Evolutionary conservation across 2,329 filamentous ascomycete genomes (phyloP).

Genomic region (Monilinia polystroma): DNA sequence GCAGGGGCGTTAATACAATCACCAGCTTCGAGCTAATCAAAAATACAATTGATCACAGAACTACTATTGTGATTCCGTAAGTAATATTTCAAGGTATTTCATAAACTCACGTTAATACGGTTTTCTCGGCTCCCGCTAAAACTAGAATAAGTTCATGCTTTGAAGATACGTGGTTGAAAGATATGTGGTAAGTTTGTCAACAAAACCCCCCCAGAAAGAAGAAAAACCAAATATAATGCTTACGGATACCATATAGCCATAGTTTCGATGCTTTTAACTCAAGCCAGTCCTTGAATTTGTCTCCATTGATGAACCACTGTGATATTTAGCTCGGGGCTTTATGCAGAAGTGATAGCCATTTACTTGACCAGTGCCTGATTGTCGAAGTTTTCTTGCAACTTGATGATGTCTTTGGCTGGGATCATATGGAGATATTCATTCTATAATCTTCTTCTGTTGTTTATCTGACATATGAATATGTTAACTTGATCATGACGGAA

Average conservation of each 20-base stretch:
- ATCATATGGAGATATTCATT: neutral
- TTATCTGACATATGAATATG: neutral
- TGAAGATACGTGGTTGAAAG: too few species aligned
- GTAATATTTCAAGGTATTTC: too few species aligned
- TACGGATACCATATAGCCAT: conserved; percentile 3
- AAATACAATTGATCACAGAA: neutral
- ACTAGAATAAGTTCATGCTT: neutral
- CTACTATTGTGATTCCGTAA: neutral
- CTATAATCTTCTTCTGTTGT: neutral
- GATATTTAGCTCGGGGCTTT: neutral
- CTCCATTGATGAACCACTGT: neutral
- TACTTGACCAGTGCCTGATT: neutral
- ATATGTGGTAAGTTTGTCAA: neutral
- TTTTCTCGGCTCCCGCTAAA: neutral
- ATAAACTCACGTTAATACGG: neutral
- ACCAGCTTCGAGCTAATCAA: neutral
- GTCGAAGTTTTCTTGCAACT: neutral
- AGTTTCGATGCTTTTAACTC: neutral
- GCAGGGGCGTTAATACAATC: neutral
- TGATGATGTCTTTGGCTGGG: neutral
- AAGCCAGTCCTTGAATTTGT: neutral
- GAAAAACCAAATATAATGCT: neutral
- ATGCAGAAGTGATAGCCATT: neutral
- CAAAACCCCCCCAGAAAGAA: too few species aligned
- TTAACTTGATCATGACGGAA: neutral